A percentile compares a stretch with the other conserved stretches of the same genome.
Evolutionary conservation across 192 early-diverging fungal genomes (phyloP).

Genomic region (Diversispora epigaea): DNA sequence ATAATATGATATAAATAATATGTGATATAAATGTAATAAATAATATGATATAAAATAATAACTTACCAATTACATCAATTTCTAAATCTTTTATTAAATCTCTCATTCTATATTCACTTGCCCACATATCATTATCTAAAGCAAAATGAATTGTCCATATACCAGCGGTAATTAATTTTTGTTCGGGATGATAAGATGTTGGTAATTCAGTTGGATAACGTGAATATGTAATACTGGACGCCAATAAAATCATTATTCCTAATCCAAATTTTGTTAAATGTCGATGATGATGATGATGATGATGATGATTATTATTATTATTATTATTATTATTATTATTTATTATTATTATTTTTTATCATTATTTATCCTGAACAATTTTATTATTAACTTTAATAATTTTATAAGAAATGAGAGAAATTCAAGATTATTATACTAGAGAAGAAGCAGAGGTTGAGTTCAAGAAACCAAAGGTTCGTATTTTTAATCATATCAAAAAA

Average conservation of each 20-base stretch:
- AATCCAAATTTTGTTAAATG: conserved; percentile 42
- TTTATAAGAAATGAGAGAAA: conserved; percentile 55
- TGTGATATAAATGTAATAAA: background rate
- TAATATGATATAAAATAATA: conserved; percentile 6
- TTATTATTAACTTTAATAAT: background rate
- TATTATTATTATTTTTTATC: background rate
- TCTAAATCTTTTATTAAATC: conserved; percentile 74
- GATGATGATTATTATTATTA: background rate
- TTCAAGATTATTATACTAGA: conserved; percentile 87
- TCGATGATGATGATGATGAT: conserved; percentile 32
- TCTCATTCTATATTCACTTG: conserved; percentile 69
- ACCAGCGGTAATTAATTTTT: conserved; percentile 69
- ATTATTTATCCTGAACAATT: background rate
- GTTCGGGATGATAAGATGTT: conserved; percentile 58
- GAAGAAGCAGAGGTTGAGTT: conserved; percentile 78
- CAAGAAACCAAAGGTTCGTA: conserved; percentile 72
- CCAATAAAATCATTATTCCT: conserved; percentile 41
- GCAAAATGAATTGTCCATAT: conserved; percentile 90
- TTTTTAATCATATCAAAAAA: too few species aligned
- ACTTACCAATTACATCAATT: conserved; percentile 71
- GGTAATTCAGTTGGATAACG: conserved; percentile 57
- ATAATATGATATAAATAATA: background rate
- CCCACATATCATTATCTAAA: conserved; percentile 84
- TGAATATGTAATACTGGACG: conserved; percentile 39
- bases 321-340: background rate